phyloP scores from a whole-genome alignment of 2,329 filamentous ascomycete species.

The Penicillium sclerotiorum region DNA sequence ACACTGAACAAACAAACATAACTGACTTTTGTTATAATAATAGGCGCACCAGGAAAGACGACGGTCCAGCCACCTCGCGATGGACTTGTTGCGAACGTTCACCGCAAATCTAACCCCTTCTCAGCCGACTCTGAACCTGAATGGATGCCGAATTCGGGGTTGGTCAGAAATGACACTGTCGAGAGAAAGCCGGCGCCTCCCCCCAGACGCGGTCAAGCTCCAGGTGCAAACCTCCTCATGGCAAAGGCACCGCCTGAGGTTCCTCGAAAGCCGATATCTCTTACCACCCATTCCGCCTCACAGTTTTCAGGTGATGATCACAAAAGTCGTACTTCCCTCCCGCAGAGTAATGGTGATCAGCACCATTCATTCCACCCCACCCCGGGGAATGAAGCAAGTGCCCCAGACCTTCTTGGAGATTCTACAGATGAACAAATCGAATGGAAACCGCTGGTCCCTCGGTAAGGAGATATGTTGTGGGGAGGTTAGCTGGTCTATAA shows the following conservation, averaged over 20 bases:
- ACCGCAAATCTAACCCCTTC: slow-evolving; percentile 81
- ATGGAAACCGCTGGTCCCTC: slow-evolving; percentile 37
- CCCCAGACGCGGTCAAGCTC: slow-evolving; percentile 20
- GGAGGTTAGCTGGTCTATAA: neutral
- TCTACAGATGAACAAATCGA: slow-evolving; percentile 23
- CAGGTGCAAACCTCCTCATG: neutral
- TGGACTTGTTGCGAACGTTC: slow-evolving; percentile 69
- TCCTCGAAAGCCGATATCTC: slow-evolving; percentile 62
- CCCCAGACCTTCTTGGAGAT: slow-evolving; percentile 30
- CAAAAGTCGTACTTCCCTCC: neutral
- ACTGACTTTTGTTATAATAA: slow-evolving; percentile 12
- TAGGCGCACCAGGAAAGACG: slow-evolving; percentile 73
- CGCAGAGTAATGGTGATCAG: neutral
- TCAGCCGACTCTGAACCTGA: slow-evolving; percentile 72
- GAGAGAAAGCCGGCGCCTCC: slow-evolving; percentile 27
- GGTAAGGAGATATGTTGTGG: slow-evolving; percentile 3
- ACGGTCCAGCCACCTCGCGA: slow-evolving; percentile 66
- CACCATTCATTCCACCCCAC: neutral
- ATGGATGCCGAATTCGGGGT: slow-evolving; percentile 63
- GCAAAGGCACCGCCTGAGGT: slow-evolving; percentile 50
- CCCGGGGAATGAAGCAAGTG: neutral
- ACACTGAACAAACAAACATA: neutral
- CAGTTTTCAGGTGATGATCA: neutral
- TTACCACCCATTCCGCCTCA: slow-evolving; percentile 25
- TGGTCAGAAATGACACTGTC: slow-evolving; percentile 15